Evolutionary conservation across 2,329 filamentous ascomycete genomes (phyloP).

Genomic region (Colletotrichum costaricense): DNA sequence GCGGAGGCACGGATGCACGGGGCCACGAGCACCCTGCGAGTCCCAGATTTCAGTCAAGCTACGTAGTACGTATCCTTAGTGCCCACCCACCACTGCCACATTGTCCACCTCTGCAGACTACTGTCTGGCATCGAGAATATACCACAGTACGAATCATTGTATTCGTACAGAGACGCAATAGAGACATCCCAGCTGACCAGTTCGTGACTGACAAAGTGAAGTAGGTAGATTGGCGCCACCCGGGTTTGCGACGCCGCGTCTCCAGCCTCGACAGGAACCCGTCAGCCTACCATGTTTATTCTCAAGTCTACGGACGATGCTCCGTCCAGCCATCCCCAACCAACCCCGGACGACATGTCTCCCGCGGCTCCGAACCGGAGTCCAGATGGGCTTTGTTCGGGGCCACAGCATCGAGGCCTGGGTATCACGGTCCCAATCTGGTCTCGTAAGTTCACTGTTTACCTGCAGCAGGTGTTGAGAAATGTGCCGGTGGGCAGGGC

Average conservation of each 20-base stretch:
- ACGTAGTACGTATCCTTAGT: not conserved
- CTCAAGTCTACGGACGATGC: too few relatives aligned
- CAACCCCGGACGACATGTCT: not conserved
- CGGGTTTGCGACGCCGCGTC: not conserved
- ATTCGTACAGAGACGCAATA: not conserved
- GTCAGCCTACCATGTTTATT: not conserved
- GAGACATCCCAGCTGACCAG: too few relatives aligned
- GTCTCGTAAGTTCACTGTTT: too few relatives aligned
- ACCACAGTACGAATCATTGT: too few relatives aligned
- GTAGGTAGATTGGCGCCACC: constrained; percentile 3
- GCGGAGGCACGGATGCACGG: constrained; percentile 23
- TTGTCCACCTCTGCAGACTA: not conserved
- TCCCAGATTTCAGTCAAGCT: constrained; percentile 5
- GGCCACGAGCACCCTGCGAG: constrained; percentile 21
- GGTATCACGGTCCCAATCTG: too few relatives aligned
- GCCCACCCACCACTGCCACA: not conserved
- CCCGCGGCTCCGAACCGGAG: not conserved
- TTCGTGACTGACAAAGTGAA: constrained; percentile 1
- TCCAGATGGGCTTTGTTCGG: not conserved
- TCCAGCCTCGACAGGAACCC: not conserved
- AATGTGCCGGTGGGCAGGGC: not conserved
- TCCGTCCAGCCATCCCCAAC: too few relatives aligned
- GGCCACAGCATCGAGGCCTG: not conserved
- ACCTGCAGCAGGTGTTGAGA: not conserved
- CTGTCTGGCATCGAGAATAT: not conserved